phyloP scores from a whole-genome alignment of 371 early-diverging fungal genomes.

The Entomophthora muscae region DNA sequence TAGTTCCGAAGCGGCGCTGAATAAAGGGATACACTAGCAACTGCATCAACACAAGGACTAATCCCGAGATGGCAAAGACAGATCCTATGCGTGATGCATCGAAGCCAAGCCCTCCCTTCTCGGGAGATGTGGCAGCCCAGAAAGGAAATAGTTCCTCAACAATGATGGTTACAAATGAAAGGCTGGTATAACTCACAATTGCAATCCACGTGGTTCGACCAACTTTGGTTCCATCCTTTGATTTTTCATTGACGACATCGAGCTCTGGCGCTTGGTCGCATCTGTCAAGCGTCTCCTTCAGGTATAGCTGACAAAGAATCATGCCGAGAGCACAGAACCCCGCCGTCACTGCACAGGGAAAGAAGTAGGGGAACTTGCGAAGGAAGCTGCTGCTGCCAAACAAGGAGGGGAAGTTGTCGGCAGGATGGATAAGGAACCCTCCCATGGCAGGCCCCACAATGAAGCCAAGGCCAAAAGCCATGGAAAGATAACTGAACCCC shows the following conservation, averaged over 20 bases:
- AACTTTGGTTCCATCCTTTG: too few species aligned
- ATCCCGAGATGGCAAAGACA: too few species aligned
- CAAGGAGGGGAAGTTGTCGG: conserved; percentile 32
- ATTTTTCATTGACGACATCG: not conserved
- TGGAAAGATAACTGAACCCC: conserved; percentile 4
- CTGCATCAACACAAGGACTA: too few species aligned
- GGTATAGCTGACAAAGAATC: conserved; percentile 36
- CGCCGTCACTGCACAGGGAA: conserved; percentile 62
- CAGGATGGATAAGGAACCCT: conserved; percentile 62
- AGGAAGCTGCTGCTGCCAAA: conserved; percentile 49
- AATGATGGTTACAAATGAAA: too few species aligned
- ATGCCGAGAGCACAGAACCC: conserved; percentile 37
- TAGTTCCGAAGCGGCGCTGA: too few species aligned
- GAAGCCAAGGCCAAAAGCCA: not conserved
- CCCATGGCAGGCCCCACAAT: conserved; percentile 55
- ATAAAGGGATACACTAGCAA: too few species aligned
- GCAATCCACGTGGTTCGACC: too few species aligned
- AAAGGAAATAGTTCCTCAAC: too few species aligned
- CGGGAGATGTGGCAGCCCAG: too few species aligned
- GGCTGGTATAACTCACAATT: too few species aligned
- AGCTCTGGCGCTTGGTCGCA: not conserved
- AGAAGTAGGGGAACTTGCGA: conserved; percentile 50
- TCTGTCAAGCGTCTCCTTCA: conserved; percentile 47
- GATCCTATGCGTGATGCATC: too few species aligned
- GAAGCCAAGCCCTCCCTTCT: too few species aligned